Base-by-base conservation (phyloP, 1,284 basidiomycete species). In the Cryptococcus deneoformans region DNA sequence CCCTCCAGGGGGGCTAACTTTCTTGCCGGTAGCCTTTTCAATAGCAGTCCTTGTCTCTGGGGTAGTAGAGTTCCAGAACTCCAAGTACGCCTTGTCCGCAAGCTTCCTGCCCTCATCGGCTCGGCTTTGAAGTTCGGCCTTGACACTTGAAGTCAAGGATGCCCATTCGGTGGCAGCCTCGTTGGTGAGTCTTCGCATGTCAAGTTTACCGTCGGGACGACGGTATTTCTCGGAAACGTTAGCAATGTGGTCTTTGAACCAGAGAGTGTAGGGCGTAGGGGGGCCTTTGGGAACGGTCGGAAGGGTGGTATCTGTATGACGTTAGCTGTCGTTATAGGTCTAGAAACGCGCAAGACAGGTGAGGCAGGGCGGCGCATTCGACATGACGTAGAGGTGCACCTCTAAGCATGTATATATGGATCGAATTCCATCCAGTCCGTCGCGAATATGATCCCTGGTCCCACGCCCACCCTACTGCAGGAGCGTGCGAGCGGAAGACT, bases 401-500 rank as follows among this genome's bases (percentile, higher is more conserved):
- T 42, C 16, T 16, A 42, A 12, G 5, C 5, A 3, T 1, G 16
- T 42, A 5, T 29, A 29, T 29, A 5, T 29, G 29, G 29, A 29
- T 29, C 29, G 40, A 5, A 4, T 6, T 42, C 40, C 40, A 12
- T 16, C 40, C 40, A 42, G 40, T 42, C 11, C 40, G 40, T 16
- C 50, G 43, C 12, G 38, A 8, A 10, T n/a, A 34, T 9, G 24
- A n/a, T 20, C 37, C 14, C 38, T n/a, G 9, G 35, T 44, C 38
- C 9, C 7, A 45, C 3, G 16, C 3, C 16, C 51, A 24, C 36
- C 24, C 16, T 45, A 29, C 5, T 29, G 29, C 29, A 29, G 29
- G 5, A 29, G 29, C 29, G 29, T 29, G 29, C 29, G 29, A 29
- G 29, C 29, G 29, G 29, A 48, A 50, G 40, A 80, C 85, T 72